phyloP scores from a whole-genome alignment of 371 early-diverging fungal species.

The Basidiobolus meristosporus region DNA sequence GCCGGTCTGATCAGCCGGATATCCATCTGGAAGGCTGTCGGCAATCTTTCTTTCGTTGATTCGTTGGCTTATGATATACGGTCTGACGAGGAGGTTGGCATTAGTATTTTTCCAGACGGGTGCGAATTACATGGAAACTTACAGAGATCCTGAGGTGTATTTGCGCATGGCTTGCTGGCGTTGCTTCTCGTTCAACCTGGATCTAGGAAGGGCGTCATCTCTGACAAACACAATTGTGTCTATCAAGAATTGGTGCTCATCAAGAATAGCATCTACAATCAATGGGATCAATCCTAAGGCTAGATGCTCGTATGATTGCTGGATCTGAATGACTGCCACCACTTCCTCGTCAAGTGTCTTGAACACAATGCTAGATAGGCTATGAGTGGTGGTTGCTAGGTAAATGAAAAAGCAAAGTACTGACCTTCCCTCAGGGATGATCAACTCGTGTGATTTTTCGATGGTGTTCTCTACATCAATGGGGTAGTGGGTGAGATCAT shows the following conservation, averaged over 20 bases:
- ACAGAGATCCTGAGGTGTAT: too few relatives aligned
- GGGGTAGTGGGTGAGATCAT: conserved; percentile 51
- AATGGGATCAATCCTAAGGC: conserved; percentile 10
- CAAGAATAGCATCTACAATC: conserved; percentile 44
- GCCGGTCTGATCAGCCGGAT: too few relatives aligned
- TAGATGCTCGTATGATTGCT: background rate
- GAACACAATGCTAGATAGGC: background rate
- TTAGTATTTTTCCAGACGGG: too few relatives aligned
- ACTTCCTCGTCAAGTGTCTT: background rate
- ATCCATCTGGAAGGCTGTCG: too few relatives aligned
- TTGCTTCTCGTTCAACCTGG: conserved; percentile 32
- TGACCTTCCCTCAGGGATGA: conserved; percentile 35
- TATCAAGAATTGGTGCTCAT: conserved; percentile 48
- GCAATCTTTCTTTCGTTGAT: too few relatives aligned
- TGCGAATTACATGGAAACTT: too few relatives aligned
- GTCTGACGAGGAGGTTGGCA: too few relatives aligned
- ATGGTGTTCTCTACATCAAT: conserved; percentile 53
- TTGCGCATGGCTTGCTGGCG: conserved; percentile 14
- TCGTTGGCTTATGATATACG: too few relatives aligned
- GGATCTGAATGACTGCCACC: background rate
- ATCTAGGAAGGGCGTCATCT: conserved; percentile 31
- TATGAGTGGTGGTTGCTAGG: background rate
- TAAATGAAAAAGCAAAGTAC: conserved; percentile 1
- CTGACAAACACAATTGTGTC: conserved; percentile 49
- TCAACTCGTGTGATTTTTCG: conserved; percentile 29